These are phyloP conservation scores for Rickenella mellea DNA, from an alignment of 768 basidiomycete species.

Conservation along the genomic window DNA sequence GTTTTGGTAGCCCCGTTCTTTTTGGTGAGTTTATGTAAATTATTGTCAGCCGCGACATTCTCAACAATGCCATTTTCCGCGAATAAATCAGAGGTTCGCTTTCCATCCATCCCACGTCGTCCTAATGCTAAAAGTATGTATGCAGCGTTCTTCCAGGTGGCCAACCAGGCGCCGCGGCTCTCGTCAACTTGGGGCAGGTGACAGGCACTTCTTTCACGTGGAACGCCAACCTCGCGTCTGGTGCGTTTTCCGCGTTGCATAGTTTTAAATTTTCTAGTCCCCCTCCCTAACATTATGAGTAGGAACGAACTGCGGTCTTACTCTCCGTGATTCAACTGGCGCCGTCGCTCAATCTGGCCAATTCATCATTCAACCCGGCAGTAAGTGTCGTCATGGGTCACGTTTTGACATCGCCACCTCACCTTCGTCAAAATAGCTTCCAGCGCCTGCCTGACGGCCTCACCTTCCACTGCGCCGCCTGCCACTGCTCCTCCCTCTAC, in stretches of 20 bases:
- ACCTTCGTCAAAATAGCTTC: slow-evolving; percentile 17
- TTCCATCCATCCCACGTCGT: too few relatives aligned
- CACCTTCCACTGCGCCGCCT: slow-evolving; percentile 9
- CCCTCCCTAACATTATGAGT: slow-evolving; percentile 1
- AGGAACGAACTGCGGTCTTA: slow-evolving; percentile 50
- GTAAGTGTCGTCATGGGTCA: slow-evolving; percentile 31
- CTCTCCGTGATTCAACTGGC: slow-evolving; percentile 55
- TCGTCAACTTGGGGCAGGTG: slow-evolving; percentile 37
- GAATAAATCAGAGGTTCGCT: too few relatives aligned
- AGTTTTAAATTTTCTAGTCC: background rate
- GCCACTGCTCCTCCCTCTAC: slow-evolving; percentile 12
- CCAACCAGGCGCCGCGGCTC: slow-evolving; percentile 30
- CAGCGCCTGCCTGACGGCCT: slow-evolving; percentile 23
- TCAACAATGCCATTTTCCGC: slow-evolving; percentile 1
- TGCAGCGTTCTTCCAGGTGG: slow-evolving; percentile 46
- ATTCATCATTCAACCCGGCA: slow-evolving; percentile 36
- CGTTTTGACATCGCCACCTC: slow-evolving; percentile 5
- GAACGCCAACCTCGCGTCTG: slow-evolving; percentile 37
- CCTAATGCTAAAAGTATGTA: background rate
- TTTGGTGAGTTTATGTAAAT: slow-evolving; percentile 36
- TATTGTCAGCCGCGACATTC: background rate
- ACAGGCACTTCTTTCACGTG: slow-evolving; percentile 39
- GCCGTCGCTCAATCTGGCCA: slow-evolving; percentile 35
- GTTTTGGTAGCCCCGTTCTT: slow-evolving; percentile 44
- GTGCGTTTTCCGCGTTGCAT: slow-evolving; percentile 21